phyloP scores from a whole-genome alignment of 2,329 filamentous ascomycete genomes.

The Beauveria caledonica region DNA sequence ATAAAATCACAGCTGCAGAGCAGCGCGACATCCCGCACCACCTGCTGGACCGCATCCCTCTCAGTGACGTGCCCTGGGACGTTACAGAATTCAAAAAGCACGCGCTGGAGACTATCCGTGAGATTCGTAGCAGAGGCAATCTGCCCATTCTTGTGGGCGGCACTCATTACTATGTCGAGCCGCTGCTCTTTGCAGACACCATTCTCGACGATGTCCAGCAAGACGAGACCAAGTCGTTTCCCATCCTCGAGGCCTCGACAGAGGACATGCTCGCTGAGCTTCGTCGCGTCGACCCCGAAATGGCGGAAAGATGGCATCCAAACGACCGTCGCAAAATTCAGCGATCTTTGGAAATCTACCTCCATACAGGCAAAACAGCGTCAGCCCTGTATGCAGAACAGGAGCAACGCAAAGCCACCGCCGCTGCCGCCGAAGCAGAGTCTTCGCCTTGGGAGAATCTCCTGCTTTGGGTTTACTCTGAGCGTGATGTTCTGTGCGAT shows the following conservation, averaged over 20 bases:
- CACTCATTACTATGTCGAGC: constrained; percentile 91
- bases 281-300: constrained; percentile 73
- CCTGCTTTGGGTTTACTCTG: constrained; percentile 81
- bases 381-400: constrained; percentile 86
- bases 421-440: constrained; percentile 16
- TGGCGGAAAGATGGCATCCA: constrained; percentile 90
- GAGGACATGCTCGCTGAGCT: constrained; percentile 66
- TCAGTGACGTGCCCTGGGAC: constrained; percentile 74
- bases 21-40: constrained; percentile 79
- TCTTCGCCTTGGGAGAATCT: constrained; percentile 45
- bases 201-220: constrained; percentile 34
- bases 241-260: constrained; percentile 64
- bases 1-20: constrained; percentile 74
- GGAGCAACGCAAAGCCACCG: constrained; percentile 30
- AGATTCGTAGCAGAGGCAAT: constrained; percentile 70
- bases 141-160: constrained; percentile 89
- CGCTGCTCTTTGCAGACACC: constrained; percentile 69
- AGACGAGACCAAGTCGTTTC: constrained; percentile 39
- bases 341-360: constrained; percentile 81
- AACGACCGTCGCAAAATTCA: constrained; percentile 86
- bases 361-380: constrained; percentile 71
- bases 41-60: constrained; percentile 67
- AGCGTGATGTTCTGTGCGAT: constrained; percentile 56
- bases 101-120: constrained; percentile 60
- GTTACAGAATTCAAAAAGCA: constrained; percentile 69